Evolutionary conservation across 495 filamentous ascomycete species (phyloP).

Genomic region (Jackrogersella minutella): DNA sequence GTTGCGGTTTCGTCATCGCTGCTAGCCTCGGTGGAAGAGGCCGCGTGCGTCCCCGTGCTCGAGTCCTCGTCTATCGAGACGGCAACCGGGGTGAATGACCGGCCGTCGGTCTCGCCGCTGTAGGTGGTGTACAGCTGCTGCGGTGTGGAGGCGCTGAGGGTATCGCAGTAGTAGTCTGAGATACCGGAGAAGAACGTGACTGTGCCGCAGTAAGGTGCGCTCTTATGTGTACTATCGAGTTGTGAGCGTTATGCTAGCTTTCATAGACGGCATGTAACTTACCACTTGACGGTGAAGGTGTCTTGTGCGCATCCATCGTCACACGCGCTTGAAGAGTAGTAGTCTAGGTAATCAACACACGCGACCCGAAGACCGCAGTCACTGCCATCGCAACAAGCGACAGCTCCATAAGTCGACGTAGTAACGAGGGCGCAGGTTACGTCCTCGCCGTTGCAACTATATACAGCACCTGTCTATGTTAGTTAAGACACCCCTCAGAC

Average conservation of each 20-base stretch:
- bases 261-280: conserved; percentile 5
- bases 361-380: conserved; percentile 43
- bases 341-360: conserved; percentile 44
- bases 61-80: conserved; percentile 16
- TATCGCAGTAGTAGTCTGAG: conserved; percentile 52
- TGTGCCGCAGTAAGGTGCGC: conserved; percentile 49
- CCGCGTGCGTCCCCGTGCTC: neutral
- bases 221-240: conserved; percentile 38
- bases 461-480: conserved; percentile 43
- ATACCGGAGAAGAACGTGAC: conserved; percentile 46
- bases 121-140: conserved; percentile 50
- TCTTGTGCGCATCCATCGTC: conserved; percentile 48
- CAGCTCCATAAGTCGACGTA: conserved; percentile 39
- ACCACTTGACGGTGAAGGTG: conserved; percentile 52
- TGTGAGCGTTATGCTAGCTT: neutral
- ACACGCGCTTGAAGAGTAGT: conserved; percentile 42
- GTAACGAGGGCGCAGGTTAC: conserved; percentile 48
- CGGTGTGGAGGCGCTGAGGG: conserved; percentile 33
- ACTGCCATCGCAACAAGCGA: conserved; percentile 48
- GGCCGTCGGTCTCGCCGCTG: conserved; percentile 43
- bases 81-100: conserved; percentile 40
- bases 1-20: neutral
- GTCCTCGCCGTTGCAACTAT: conserved; percentile 43
- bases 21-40: conserved; percentile 12
- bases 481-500: conserved; percentile 1